Conservation (phyloP, 257 asterid species). For the Anisodus acutangulus region DNA sequence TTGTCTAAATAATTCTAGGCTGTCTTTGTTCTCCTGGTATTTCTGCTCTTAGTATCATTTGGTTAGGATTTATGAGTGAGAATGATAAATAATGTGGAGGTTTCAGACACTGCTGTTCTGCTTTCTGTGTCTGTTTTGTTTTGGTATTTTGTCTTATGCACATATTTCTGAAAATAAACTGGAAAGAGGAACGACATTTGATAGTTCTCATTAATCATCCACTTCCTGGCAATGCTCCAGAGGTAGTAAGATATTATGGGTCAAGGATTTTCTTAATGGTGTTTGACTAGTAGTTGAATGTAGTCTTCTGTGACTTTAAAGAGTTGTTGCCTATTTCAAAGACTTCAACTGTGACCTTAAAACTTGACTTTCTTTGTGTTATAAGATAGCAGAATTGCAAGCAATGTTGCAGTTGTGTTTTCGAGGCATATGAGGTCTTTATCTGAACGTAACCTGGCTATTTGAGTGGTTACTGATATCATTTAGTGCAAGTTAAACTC, state of each 20-base stretch:
- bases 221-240: background rate
- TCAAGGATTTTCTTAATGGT: no score
- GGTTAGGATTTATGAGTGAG: background rate
- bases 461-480: conserved; percentile 14
- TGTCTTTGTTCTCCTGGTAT: background rate
- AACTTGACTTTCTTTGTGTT: no score
- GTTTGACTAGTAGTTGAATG: conserved; percentile 4
- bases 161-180: background rate
- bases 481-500: background rate
- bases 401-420: background rate
- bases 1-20: background rate
- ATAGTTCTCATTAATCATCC: background rate
- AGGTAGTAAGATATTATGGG: background rate
- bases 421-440: background rate
- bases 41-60: background rate
- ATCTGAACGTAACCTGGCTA: background rate
- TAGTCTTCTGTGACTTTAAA: background rate
- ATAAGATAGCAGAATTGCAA: no score
- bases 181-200: background rate
- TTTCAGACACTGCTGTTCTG: background rate
- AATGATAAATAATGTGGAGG: background rate
- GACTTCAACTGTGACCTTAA: background rate
- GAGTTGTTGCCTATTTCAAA: background rate
- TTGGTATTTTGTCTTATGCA: background rate
- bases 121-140: background rate